Evolutionary conservation across 1,284 basidiomycete genomes (phyloP).

Genomic region (Moniliella sp.): DNA sequence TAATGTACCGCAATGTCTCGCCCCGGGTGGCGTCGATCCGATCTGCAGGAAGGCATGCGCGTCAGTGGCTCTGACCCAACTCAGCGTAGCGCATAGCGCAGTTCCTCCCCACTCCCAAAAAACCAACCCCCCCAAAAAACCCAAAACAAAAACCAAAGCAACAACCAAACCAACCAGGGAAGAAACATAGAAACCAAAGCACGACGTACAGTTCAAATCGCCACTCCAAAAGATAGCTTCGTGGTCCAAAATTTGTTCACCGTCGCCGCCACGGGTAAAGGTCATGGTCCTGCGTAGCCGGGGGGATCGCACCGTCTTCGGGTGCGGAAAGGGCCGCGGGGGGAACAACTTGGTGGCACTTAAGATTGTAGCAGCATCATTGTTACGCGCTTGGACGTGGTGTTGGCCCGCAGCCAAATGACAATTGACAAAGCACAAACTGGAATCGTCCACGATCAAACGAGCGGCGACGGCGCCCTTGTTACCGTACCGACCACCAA

Average conservation of each 20-base stretch:
- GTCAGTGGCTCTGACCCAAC: not conserved
- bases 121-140: too few species aligned
- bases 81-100: not conserved
- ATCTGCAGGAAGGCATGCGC: slow-evolving; percentile 42
- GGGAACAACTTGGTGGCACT: slow-evolving; percentile 5
- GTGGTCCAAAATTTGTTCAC: slow-evolving; percentile 79
- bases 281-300: slow-evolving; percentile 32
- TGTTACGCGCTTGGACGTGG: slow-evolving; percentile 58
- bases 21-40: slow-evolving; percentile 77
- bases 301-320: not conserved
- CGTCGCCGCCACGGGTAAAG: slow-evolving; percentile 74
- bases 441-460: slow-evolving; percentile 59
- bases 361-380: slow-evolving; percentile 48
- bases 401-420: slow-evolving; percentile 83
- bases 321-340: slow-evolving; percentile 17
- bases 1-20: slow-evolving; percentile 49
- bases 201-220: slow-evolving; percentile 35
- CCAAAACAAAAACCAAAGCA: too few species aligned
- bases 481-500: slow-evolving; percentile 78
- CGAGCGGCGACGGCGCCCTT: slow-evolving; percentile 84
- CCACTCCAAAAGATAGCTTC: slow-evolving; percentile 68
- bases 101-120: too few species aligned
- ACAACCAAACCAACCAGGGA: too few species aligned
- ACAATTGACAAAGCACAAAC: slow-evolving; percentile 74
- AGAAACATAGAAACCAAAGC: too few species aligned